Conservation (phyloP, 2,329 filamentous ascomycete genomes). For the Xylaria sp. region DNA sequence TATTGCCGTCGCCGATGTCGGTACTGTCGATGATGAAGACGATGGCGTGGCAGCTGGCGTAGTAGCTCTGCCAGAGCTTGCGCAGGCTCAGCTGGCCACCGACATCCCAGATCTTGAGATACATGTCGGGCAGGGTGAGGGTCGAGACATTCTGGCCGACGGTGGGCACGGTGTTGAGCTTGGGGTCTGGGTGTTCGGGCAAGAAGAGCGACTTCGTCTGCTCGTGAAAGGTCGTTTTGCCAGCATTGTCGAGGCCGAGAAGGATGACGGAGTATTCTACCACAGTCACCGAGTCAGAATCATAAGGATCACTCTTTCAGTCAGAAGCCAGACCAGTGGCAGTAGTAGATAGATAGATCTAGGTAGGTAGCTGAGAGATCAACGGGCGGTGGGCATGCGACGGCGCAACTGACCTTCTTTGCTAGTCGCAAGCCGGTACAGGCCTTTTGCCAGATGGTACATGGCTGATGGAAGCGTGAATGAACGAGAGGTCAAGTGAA, state of each 20-base stretch:
- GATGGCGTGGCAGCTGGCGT: constrained; percentile 88
- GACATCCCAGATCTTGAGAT: constrained; percentile 98
- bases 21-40: constrained; percentile 96
- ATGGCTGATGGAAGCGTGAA: constrained; percentile 41
- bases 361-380: not conserved
- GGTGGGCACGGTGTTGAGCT: constrained; percentile 84
- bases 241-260: constrained; percentile 94
- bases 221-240: constrained; percentile 96
- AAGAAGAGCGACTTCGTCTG: constrained; percentile 89
- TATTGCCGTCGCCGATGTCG: constrained; percentile 79
- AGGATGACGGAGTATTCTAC: constrained; percentile 95
- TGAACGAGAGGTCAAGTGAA: not conserved
- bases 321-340: not conserved
- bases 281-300: constrained; percentile 9
- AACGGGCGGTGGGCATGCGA: not conserved
- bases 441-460: constrained; percentile 93
- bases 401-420: constrained; percentile 68
- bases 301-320: not conserved
- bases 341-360: not conserved
- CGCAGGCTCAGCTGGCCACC: constrained; percentile 87
- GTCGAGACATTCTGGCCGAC: constrained; percentile 96
- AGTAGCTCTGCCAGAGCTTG: constrained; percentile 93
- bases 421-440: constrained; percentile 92
- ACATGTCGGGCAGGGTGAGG: constrained; percentile 86
- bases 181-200: constrained; percentile 56